These are phyloP conservation scores for Lachancea thermotolerans DNA, from an alignment of 805 yeast genomes.

Conservation along the genomic window DNA sequence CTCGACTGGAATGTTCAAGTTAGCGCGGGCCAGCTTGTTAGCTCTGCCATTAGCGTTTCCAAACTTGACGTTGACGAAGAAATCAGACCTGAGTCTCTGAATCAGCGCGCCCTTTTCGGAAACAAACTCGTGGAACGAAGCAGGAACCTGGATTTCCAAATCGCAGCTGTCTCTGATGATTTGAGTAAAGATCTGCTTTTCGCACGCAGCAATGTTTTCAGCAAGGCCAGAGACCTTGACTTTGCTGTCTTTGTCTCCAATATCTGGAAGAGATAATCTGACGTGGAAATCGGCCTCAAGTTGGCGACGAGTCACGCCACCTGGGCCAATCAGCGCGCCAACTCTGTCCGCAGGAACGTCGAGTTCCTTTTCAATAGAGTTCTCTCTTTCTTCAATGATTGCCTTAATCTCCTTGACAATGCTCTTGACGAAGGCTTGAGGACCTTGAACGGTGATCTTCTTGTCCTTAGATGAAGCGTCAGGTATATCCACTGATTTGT, in stretches of 20 bases:
- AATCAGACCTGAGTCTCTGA: slow-evolving; percentile 46
- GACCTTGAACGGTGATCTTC: slow-evolving; percentile 64
- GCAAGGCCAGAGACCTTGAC: slow-evolving; percentile 61
- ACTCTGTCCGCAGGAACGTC: slow-evolving; percentile 69
- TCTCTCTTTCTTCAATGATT: slow-evolving; percentile 60
- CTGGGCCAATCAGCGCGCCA: slow-evolving; percentile 71
- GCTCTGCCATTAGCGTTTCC: slow-evolving; percentile 48
- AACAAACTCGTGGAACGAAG: slow-evolving; percentile 49
- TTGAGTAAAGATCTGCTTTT: slow-evolving; percentile 46
- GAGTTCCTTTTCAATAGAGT: slow-evolving; percentile 43
- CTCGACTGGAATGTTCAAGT: slow-evolving; percentile 42
- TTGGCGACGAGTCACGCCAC: slow-evolving; percentile 66
- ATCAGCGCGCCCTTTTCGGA: slow-evolving; percentile 61
- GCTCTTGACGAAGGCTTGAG: slow-evolving; percentile 62
- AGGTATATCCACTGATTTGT: slow-evolving; percentile 48
- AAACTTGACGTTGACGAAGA: slow-evolving; percentile 52
- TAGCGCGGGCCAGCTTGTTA: slow-evolving; percentile 38
- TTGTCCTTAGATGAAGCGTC: slow-evolving; percentile 51
- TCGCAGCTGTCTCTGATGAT: slow-evolving; percentile 54
- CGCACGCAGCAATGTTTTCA: slow-evolving; percentile 57
- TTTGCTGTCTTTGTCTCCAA: slow-evolving; percentile 39
- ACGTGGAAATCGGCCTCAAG: slow-evolving; percentile 67
- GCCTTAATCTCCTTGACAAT: slow-evolving; percentile 55
- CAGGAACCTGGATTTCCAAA: slow-evolving; percentile 51
- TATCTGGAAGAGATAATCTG: slow-evolving; percentile 58